Conservation (phyloP, 78 protist genomes). For the Pigoraptor vietnamica region DNA sequence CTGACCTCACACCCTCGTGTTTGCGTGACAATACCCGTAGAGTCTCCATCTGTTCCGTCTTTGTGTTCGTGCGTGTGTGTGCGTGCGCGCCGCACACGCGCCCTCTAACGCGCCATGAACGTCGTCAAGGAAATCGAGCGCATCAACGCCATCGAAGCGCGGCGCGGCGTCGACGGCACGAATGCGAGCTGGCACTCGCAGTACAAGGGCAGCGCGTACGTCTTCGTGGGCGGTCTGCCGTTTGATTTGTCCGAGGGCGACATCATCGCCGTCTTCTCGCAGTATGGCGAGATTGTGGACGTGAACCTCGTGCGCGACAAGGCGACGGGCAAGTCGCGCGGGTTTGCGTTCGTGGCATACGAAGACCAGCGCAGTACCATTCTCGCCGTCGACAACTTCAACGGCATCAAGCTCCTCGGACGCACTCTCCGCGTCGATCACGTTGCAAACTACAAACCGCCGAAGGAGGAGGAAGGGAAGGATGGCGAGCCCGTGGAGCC, state of each 20-base stretch:
- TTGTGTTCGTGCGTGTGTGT: background rate
- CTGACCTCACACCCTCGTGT: no score
- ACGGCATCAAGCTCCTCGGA: conserved; percentile 63
- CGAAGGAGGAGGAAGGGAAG: conserved; percentile 16
- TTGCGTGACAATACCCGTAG: no score
- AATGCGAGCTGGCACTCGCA: conserved; percentile 60
- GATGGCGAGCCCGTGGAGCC: background rate
- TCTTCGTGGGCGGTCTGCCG: conserved; percentile 22
- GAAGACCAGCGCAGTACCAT: conserved; percentile 80
- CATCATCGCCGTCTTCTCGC: conserved; percentile 60
- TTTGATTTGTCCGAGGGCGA: conserved; percentile 62
- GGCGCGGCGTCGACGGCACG: background rate
- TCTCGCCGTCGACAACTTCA: conserved; percentile 91
- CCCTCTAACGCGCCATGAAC: background rate
- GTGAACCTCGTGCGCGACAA: conserved; percentile 71
- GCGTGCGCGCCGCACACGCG: background rate
- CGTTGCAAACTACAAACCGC: conserved; percentile 36
- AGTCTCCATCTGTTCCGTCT: background rate
- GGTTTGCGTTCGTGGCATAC: conserved; percentile 82
- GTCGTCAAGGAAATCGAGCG: background rate
- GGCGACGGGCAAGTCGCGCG: conserved; percentile 80
- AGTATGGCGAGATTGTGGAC: conserved; percentile 78
- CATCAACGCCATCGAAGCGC: background rate
- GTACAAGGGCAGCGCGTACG: conserved; percentile 29
- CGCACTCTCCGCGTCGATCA: conserved; percentile 56